Evolutionary conservation across 1,139 yeast genomes (phyloP).

Genomic region (Meyerozyma athensensis): DNA sequence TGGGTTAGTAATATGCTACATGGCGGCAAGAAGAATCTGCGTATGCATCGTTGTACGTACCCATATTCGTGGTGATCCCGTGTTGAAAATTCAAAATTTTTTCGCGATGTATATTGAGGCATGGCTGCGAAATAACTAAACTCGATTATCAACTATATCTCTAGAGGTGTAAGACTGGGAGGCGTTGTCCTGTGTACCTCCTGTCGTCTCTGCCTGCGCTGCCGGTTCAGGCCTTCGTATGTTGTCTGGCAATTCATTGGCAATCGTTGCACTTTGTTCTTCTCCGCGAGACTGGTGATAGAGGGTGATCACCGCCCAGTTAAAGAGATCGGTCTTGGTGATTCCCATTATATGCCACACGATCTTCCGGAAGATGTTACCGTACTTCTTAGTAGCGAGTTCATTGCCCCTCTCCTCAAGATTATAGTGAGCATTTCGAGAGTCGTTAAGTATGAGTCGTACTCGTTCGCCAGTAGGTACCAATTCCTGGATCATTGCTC

Average conservation of each 20-base stretch:
- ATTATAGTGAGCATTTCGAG: conserved; percentile 22
- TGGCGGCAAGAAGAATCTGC: neutral
- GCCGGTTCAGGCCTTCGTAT: neutral
- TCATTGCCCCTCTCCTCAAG: conserved; percentile 43
- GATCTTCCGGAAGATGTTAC: conserved; percentile 28
- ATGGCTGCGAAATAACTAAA: conserved; percentile 12
- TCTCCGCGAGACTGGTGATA: conserved; percentile 19
- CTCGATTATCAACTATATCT: conserved; percentile 26
- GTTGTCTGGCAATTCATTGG: neutral
- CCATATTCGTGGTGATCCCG: conserved; percentile 11
- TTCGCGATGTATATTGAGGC: conserved; percentile 5
- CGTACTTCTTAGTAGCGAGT: conserved; percentile 31
- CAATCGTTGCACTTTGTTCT: conserved; percentile 1
- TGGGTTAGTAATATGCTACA: conserved; percentile 20
- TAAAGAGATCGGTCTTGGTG: conserved; percentile 38
- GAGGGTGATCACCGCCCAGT: conserved; percentile 46
- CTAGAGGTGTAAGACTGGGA: conserved; percentile 6
- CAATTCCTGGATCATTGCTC: conserved; percentile 37
- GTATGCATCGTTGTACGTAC: conserved; percentile 13
- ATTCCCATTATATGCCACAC: conserved; percentile 59
- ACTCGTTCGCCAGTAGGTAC: conserved; percentile 40
- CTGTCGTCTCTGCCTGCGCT: neutral
- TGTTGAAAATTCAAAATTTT: conserved; percentile 6
- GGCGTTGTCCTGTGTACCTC: neutral
- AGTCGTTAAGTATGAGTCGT: conserved; percentile 27